These are phyloP conservation scores for Helicostylum pulchrum DNA, from an alignment of 192 early-diverging fungal species.

Conservation along the genomic window DNA sequence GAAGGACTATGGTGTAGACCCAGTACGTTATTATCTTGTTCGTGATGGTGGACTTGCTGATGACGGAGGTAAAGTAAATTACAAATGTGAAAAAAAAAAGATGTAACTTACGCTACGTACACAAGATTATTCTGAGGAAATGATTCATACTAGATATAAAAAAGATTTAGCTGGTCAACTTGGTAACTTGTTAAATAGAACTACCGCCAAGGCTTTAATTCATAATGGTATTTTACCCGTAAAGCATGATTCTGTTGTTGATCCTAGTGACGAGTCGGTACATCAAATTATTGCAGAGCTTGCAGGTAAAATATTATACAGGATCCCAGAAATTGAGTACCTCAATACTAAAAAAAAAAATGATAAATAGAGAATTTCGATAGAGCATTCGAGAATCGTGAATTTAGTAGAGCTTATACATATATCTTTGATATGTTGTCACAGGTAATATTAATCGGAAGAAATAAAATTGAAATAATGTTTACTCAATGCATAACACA, in stretches of 20 bases:
- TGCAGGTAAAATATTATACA: constrained; percentile 26
- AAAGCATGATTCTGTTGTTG: constrained; percentile 4
- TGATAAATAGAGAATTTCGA: constrained; percentile 28
- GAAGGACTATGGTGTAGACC: constrained; percentile 75
- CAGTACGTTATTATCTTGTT: constrained; percentile 87
- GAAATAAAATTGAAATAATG: too few species aligned
- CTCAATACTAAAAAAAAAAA: neutral
- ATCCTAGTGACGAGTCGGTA: constrained; percentile 33
- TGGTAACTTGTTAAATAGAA: constrained; percentile 77
- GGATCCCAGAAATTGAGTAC: neutral
- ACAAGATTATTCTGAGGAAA: constrained; percentile 67
- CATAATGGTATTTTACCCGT: constrained; percentile 43
- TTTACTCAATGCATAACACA: too few species aligned
- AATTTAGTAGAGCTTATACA: constrained; percentile 61
- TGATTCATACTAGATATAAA: constrained; percentile 66
- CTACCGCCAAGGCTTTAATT: constrained; percentile 56
- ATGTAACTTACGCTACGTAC: neutral
- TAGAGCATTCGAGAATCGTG: constrained; percentile 48
- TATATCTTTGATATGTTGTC: constrained; percentile 63
- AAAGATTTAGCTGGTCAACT: constrained; percentile 81
- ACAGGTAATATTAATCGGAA: constrained; percentile 32
- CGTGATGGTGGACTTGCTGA: constrained; percentile 85
- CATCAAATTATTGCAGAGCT: constrained; percentile 27
- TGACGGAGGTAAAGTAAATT: constrained; percentile 62
- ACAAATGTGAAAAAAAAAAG: neutral